A percentile compares a stretch with the other conserved stretches of the same genome.
Conservation (phyloP, 1,284 basidiomycete genomes). For the Phellinidium pouzarii region DNA sequence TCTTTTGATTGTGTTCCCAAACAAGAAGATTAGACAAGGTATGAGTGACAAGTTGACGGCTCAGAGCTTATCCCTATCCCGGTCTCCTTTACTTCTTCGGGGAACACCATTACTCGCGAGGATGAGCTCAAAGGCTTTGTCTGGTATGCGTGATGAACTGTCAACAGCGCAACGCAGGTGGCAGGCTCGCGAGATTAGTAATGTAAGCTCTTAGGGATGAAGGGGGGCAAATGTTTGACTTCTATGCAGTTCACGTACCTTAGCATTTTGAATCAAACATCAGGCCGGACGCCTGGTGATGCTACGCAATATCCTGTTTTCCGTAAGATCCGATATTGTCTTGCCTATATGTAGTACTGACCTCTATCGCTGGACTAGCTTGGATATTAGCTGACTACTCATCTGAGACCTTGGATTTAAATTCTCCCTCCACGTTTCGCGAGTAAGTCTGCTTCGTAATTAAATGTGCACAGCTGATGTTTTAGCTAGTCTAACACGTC, state of each 20-base stretch:
- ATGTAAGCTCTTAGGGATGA: slow-evolving; percentile 42
- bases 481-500: slow-evolving; percentile 58
- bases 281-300: slow-evolving; percentile 88
- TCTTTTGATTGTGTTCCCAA: slow-evolving; percentile 71
- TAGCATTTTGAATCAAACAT: slow-evolving; percentile 82
- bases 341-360: slow-evolving; percentile 1
- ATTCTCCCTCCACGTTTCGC: slow-evolving; percentile 60
- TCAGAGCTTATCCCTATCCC: slow-evolving; percentile 32
- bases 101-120: slow-evolving; percentile 51
- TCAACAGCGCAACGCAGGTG: slow-evolving; percentile 69
- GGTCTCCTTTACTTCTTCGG: slow-evolving; percentile 41
- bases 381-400: slow-evolving; percentile 88
- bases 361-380: slow-evolving; percentile 35
- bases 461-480: slow-evolving; percentile 3
- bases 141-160: slow-evolving; percentile 51
- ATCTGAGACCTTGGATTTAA: slow-evolving; percentile 69
- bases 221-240: slow-evolving; percentile 12
- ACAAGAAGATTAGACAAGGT: slow-evolving; percentile 57
- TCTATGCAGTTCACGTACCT: slow-evolving; percentile 72
- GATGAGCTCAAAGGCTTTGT: slow-evolving; percentile 40
- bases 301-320: slow-evolving; percentile 96
- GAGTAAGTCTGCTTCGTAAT: slow-evolving; percentile 46
- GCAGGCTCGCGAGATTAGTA: slow-evolving; percentile 86
- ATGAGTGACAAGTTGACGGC: slow-evolving; percentile 56
- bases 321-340: slow-evolving; percentile 48